Evolutionary conservation across 352 stramenopile genomes (phyloP), one percentile per base, ranked within the genome.

Genomic region (Hyaloperonospora brassicae): DNA sequence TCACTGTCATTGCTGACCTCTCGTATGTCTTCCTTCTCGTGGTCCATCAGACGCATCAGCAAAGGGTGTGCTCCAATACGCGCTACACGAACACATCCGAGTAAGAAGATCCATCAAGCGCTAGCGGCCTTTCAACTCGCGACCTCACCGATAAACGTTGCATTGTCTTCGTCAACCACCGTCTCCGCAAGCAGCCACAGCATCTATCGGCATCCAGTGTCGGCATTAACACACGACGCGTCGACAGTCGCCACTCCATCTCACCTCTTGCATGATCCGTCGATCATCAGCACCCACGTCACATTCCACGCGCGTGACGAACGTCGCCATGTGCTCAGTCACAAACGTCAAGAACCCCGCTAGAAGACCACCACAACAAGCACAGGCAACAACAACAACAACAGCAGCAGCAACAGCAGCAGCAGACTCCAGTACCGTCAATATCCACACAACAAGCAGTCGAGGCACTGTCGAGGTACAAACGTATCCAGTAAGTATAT

Each of bases 81-180:
- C 6, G 83, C 83, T 86, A 39, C 23, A 59, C 55, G 12, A 49
- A 5, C 5, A 5, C 10, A 42, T 34, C 36, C 10, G 14, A 42
- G 36, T 23, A 55, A 49, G 14, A 30, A 34, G 27, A 3, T 21
- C 25, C 25, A 13, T 24, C 31, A 30, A 27, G 25, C 5, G 43
- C 5, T 9, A 31, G 8, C n/a, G 17, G 41, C 5, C 23, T 34
- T 49, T 14, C 27, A 48, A 17, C 25, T 50, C 30, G n/a, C 24
- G 3, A 41, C 58, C 73, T 54, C 42, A 89, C 79, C 79, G 23
- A 80, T 68, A 44, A 84, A 89, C 6, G 75, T 87, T 30, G 80
- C 74, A 58, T 93, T 90, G 68, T 93, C 79, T 65, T 90, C 79
- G 61, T 93, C 79, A 11, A 72, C 57, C n/a, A 87, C 57, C 10